Base-by-base conservation (phyloP, 2,329 filamentous ascomycete species). In the Clonostachys sp. region DNA sequence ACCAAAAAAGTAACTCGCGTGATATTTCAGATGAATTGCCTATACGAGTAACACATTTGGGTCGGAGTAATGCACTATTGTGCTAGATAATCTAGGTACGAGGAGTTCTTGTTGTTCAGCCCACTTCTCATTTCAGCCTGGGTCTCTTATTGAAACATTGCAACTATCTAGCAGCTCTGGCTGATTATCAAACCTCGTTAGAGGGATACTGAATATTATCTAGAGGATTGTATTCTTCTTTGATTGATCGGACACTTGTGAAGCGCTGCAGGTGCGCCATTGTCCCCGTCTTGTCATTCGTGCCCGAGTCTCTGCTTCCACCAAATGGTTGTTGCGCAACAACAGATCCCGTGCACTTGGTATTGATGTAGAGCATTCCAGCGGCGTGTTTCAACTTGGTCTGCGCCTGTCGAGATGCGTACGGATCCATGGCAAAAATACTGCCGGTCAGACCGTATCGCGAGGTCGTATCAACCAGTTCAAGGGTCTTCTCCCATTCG, bases 281-380 rank as follows among this genome's bases (percentile, higher is more conserved):
- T 55, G 74, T 80, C 36, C 77, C 77, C 4, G 76, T 75, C 65
- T 80, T 80, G 57, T 80, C 77, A 53, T 77, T 78, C 13, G 77
- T 80, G 34, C 77, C 77, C 42, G 73, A 77, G 41, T 69, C 68
- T 45, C 77, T 65, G 45, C 70, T 66, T 38, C 77, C 77, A 41
- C 77, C 77, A 52, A 80, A 81, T 0, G 75, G 70, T 57, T 80
- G 77, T 64, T 80, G 77, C 12, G 74, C 77, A 35, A 80, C 75
- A 8, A 78, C 67, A 0, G 77, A 73, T 2, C 73, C 77, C 1
- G 78, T 81, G 46, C 73, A 78, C 65, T 81, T 81, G 62, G 73
- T 77, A 60, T 81, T 81, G 47, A 78, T 65, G 57, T 81, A 81
- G 44, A 81, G 75, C 64, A 80, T 81, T 42, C 77, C 78, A 10